phyloP scores from a whole-genome alignment of 129 eudicot species.

The Chrysanthemum makinoi region DNA sequence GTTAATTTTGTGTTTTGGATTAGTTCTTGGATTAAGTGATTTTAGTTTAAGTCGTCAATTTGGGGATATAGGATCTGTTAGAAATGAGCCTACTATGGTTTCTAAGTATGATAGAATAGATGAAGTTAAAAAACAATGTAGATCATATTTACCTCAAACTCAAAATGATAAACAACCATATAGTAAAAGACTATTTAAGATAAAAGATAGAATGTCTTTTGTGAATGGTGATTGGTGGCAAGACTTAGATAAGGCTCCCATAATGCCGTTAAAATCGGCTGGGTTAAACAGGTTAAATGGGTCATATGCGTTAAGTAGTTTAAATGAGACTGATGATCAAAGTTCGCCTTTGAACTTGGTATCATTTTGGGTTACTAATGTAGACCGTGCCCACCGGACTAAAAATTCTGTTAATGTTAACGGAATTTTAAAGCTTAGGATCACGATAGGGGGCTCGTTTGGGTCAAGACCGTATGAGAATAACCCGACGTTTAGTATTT shows the following conservation, averaged over 20 bases:
- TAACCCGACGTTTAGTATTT: slow-evolving; percentile 52
- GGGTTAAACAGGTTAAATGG: slow-evolving; percentile 10
- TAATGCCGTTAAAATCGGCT: slow-evolving; percentile 60
- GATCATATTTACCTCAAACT: slow-evolving; percentile 44
- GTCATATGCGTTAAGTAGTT: not conserved
- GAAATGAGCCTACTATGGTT: slow-evolving; percentile 34
- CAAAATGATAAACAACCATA: slow-evolving; percentile 45
- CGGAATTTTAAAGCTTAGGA: slow-evolving; percentile 59
- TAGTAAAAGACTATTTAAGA: slow-evolving; percentile 38
- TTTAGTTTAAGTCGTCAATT: not conserved
- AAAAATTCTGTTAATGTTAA: slow-evolving; percentile 52
- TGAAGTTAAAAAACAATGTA: slow-evolving; percentile 66
- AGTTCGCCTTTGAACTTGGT: slow-evolving; percentile 51
- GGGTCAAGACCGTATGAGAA: slow-evolving; percentile 43
- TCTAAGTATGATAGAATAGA: slow-evolving; percentile 58
- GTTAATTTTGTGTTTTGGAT: slow-evolving; percentile 29
- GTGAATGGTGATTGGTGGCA: slow-evolving; percentile 95
- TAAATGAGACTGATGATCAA: slow-evolving; percentile 22
- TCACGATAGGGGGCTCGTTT: slow-evolving; percentile 46
- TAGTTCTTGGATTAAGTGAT: slow-evolving; percentile 27
- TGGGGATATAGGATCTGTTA: slow-evolving; percentile 26
- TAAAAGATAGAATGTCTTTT: slow-evolving; percentile 61
- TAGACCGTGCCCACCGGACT: slow-evolving; percentile 52
- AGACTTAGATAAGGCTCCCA: slow-evolving; percentile 50
- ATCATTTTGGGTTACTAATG: slow-evolving; percentile 78